Base-by-base conservation (phyloP, 768 basidiomycete genomes). In the Boletus coccyginus region DNA sequence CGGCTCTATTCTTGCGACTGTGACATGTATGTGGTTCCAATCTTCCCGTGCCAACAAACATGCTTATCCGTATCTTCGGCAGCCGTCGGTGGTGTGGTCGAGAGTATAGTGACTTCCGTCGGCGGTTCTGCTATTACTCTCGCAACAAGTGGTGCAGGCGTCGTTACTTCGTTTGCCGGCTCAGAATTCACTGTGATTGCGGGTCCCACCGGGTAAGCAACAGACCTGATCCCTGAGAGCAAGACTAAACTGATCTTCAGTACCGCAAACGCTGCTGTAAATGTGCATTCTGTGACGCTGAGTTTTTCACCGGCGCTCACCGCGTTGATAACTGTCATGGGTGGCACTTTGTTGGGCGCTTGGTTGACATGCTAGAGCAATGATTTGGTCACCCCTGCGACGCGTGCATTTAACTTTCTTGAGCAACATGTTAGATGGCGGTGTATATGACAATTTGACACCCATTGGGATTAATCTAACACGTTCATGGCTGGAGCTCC, bases 101-200 rank as follows among this genome's bases (percentile, higher is more conserved):
- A 75, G 48, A 88, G 83, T 14, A 66, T 88, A 19, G 70, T 88
- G 31, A 85, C 82, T 16, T 81, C 79, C 41, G 77, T 66, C 11
- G 87, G 84, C 8, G 87, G 86, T 12, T 62, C 76, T 43, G 86
- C 78, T 1, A 70, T 87, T 55, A 88, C 86, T 0, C 76, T 89
- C 19, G 86, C 84, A 29, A 41, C 77, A 64, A 65, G 68, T 49
- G 71, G 70, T 33, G 68, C 56, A 7, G 73, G 73, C 16, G 73
- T 74, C 16, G 74, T 70, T 9, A 86, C 84, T 31, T 77, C 80
- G 19, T 77, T 76, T 58, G 82, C 77, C 27, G 85, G 85, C 36
- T 77, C 78, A 9, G 65, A 78, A 2, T 86, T 77, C 68, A 84
- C 80, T 16, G 74, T 78, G 21, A 79, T 80, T 29, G 44, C 60